Evolutionary conservation across 805 yeast genomes (phyloP).

Genomic region (Metschnikowia santaceciliae): DNA sequence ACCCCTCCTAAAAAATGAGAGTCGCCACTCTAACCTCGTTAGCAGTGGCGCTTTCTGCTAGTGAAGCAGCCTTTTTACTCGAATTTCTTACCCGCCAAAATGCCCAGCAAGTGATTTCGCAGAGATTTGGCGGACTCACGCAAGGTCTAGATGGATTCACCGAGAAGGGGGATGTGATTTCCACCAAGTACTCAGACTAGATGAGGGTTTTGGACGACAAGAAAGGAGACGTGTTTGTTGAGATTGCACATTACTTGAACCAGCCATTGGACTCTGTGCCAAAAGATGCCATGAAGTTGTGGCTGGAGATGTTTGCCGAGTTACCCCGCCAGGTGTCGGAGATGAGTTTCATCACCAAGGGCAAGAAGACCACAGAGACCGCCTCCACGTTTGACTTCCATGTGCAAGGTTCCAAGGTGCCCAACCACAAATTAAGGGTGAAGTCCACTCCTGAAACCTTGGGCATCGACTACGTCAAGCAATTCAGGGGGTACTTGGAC

Average conservation of each 20-base stretch:
- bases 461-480: conserved; percentile 79
- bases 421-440: conserved; percentile 26
- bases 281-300: conserved; percentile 45
- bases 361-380: conserved; percentile 34
- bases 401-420: conserved; percentile 35
- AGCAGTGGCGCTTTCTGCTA: conserved; percentile 12
- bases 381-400: conserved; percentile 33
- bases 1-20: conserved; percentile 4
- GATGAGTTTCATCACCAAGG: conserved; percentile 48
- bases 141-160: conserved; percentile 10
- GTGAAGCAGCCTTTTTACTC: conserved; percentile 15
- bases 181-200: conserved; percentile 13
- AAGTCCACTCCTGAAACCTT: conserved; percentile 31
- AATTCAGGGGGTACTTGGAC: conserved; percentile 83
- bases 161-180: conserved; percentile 9
- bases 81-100: conserved; percentile 3
- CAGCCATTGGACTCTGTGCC: conserved; percentile 49
- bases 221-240: conserved; percentile 31
- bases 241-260: conserved; percentile 50
- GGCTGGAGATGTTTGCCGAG: conserved; percentile 60
- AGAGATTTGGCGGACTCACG: conserved; percentile 9
- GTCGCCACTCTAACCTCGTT: conserved; percentile 10
- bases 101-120: conserved; percentile 12
- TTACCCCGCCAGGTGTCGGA: conserved; percentile 55
- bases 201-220: conserved; percentile 13